A percentile compares a stretch with the other conserved stretches of the same genome.
Conservation (phyloP, 768 basidiomycete genomes). For the Termitomyces bulborhizus region DNA sequence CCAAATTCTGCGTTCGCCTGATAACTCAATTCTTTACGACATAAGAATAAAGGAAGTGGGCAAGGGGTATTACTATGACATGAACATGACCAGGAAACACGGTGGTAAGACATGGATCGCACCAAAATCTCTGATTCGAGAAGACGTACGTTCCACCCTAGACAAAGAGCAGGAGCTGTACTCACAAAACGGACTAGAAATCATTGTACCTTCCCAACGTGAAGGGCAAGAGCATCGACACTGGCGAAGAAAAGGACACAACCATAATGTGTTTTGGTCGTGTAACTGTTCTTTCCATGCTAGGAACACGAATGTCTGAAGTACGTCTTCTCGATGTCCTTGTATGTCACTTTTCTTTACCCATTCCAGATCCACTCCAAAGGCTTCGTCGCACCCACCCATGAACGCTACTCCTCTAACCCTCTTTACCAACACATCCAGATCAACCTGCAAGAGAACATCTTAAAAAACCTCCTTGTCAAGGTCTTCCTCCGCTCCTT, state of each 20-base stretch:
- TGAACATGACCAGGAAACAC: constrained; percentile 68
- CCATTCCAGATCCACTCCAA: constrained; percentile 65
- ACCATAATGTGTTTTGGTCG: constrained; percentile 71
- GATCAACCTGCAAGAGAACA: constrained; percentile 93
- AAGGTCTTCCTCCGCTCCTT: constrained; percentile 77
- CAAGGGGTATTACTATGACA: constrained; percentile 85
- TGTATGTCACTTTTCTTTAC: background rate
- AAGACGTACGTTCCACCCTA: constrained; percentile 59
- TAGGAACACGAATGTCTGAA: constrained; percentile 86
- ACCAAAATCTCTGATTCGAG: constrained; percentile 80
- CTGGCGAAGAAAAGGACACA: constrained; percentile 57
- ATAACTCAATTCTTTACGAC: background rate
- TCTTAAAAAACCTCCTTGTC: constrained; percentile 87
- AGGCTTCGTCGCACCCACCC: constrained; percentile 58
- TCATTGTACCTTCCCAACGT: constrained; percentile 90
- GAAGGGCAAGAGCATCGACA: constrained; percentile 59
- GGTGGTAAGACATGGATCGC: constrained; percentile 97
- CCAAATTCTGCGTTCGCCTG: background rate
- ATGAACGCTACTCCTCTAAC: constrained; percentile 43
- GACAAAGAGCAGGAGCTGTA: background rate
- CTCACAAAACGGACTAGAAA: constrained; percentile 49
- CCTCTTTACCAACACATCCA: constrained; percentile 69
- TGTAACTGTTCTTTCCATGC: constrained; percentile 74
- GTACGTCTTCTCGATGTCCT: constrained; percentile 28
- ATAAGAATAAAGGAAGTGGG: constrained; percentile 45